Conservation (phyloP, 2,329 filamentous ascomycete species). For the Emergomyces pasteurianus region DNA sequence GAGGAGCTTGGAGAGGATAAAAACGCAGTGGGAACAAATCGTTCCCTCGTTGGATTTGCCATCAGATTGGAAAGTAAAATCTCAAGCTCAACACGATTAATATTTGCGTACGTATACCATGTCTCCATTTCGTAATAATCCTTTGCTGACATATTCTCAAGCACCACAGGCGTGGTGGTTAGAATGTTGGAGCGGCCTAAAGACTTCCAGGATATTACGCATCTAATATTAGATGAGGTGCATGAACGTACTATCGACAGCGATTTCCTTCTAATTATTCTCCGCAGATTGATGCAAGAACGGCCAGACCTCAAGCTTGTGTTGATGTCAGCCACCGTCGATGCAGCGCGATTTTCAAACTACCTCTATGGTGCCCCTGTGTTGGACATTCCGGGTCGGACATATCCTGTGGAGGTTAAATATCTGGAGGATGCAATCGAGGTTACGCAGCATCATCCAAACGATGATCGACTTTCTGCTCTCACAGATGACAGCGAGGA, state of each 20-base stretch:
- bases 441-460: constrained; percentile 61
- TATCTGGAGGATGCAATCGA: constrained; percentile 92
- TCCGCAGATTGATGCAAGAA: constrained; percentile 66
- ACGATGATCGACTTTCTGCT: constrained; percentile 42
- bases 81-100: constrained; percentile 65
- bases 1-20: constrained; percentile 84
- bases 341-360: constrained; percentile 78
- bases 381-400: constrained; percentile 80
- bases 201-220: constrained; percentile 78
- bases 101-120: constrained; percentile 59
- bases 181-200: constrained; percentile 88
- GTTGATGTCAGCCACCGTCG: constrained; percentile 94
- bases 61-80: constrained; percentile 87
- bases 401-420: constrained; percentile 78
- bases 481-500: constrained; percentile 34
- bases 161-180: constrained; percentile 75
- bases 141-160: constrained; percentile 11
- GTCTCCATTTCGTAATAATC: constrained; percentile 18
- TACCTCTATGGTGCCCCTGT: constrained; percentile 81
- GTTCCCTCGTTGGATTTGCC: constrained; percentile 85
- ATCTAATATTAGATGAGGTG: constrained; percentile 93
- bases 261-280: constrained; percentile 85
- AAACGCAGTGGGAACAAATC: constrained; percentile 65
- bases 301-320: constrained; percentile 81
- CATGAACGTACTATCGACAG: constrained; percentile 95